phyloP scores from a whole-genome alignment of 306 rosid genomes.

The Begonia loranthoides region DNA sequence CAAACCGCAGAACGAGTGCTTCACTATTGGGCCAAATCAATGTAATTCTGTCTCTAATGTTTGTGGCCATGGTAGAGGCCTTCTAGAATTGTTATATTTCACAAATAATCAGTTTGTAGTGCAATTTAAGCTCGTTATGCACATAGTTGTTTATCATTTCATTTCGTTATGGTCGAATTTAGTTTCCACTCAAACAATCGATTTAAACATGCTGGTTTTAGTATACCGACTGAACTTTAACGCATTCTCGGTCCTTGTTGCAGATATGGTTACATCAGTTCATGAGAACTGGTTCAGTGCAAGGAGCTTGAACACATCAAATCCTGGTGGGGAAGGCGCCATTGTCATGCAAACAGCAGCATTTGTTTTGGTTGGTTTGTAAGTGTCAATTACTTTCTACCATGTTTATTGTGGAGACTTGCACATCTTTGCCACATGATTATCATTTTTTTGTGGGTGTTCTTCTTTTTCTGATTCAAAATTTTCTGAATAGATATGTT shows the following conservation, averaged over 20 bases:
- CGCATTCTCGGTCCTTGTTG: too few relatives aligned
- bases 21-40: conserved; percentile 38
- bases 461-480: neutral
- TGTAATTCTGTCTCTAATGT: conserved; percentile 17
- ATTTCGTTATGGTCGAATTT: neutral
- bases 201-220: too few relatives aligned
- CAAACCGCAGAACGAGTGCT: conserved; percentile 41
- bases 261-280: conserved; percentile 79
- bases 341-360: conserved; percentile 68
- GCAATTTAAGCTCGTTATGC: neutral
- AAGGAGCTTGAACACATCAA: conserved; percentile 88
- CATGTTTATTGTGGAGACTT: too few relatives aligned
- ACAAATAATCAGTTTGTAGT: too few relatives aligned
- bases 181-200: neutral
- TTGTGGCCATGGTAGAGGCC: neutral
- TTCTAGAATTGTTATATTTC: too few relatives aligned
- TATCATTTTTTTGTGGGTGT: neutral
- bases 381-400: conserved; percentile 23
- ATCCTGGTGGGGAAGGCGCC: conserved; percentile 87
- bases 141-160: neutral
- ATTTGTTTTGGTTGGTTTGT: conserved; percentile 74
- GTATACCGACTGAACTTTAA: too few relatives aligned
- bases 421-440: neutral
- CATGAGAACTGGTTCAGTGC: conserved; percentile 88
- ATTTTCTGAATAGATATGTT: conserved; percentile 41